These are phyloP conservation scores for Rhizophagus clarus DNA, from an alignment of 192 early-diverging fungal species.

Conservation along the genomic window DNA sequence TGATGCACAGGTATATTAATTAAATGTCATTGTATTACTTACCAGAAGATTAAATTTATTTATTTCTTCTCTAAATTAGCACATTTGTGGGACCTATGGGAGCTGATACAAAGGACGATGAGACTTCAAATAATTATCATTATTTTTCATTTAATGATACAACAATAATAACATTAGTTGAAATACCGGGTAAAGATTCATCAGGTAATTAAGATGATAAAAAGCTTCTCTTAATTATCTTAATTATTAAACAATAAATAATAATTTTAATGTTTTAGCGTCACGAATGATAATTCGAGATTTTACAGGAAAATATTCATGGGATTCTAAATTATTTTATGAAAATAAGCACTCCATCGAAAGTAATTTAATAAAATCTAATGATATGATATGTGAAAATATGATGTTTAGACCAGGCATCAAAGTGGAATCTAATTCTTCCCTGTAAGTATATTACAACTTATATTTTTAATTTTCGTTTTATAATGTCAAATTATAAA, in stretches of 20 bases:
- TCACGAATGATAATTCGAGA: constrained; percentile 72
- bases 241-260: not conserved
- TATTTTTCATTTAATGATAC: constrained; percentile 77
- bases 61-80: constrained; percentile 10
- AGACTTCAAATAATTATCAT: constrained; percentile 52
- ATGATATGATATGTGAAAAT: constrained; percentile 40
- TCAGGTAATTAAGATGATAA: constrained; percentile 39
- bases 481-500: not conserved
- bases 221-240: not conserved
- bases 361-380: constrained; percentile 1
- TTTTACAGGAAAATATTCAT: constrained; percentile 77
- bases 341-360: constrained; percentile 31
- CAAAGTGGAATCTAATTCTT: constrained; percentile 20
- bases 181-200: constrained; percentile 52
- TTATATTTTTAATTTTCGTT: not conserved
- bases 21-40: not conserved
- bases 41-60: not conserved
- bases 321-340: constrained; percentile 81
- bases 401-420: constrained; percentile 37
- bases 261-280: constrained; percentile 30
- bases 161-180: constrained; percentile 71
- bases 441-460: constrained; percentile 5
- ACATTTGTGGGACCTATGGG: constrained; percentile 45
- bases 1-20: constrained; percentile 48
- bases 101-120: constrained; percentile 40